phyloP scores from a whole-genome alignment of 164 flowering plant genomes.

The Aristolochia fimbriata region DNA sequence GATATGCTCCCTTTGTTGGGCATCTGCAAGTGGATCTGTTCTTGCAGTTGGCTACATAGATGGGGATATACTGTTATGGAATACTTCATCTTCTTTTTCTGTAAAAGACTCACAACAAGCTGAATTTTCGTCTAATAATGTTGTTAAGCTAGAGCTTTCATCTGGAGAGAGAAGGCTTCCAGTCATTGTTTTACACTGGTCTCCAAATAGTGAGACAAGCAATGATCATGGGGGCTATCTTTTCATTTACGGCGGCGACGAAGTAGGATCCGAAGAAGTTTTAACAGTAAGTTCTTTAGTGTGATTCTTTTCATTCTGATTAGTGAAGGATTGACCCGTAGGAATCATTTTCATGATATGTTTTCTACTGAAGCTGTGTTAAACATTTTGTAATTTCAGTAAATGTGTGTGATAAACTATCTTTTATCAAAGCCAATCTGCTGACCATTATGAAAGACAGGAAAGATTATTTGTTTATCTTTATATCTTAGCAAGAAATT shows the following conservation, averaged over 20 bases:
- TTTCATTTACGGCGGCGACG: conserved; percentile 88
- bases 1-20: conserved; percentile 91
- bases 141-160: conserved; percentile 71
- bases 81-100: conserved; percentile 32
- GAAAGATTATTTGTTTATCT: no score
- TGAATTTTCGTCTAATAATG: conserved; percentile 31
- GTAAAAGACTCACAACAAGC: conserved; percentile 29
- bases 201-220: conserved; percentile 22
- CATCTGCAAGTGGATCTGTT: conserved; percentile 69
- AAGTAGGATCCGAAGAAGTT: conserved; percentile 89
- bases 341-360: no score
- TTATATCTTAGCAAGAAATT: no score
- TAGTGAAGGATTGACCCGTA: no score
- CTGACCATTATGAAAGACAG: no score
- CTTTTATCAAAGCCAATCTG: no score
- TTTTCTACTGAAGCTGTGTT: no score
- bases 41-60: conserved; percentile 86
- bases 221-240: conserved; percentile 47
- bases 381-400: no score
- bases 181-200: conserved; percentile 77
- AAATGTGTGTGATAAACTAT: no score
- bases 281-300: conserved; percentile 46
- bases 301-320: no score
- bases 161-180: conserved; percentile 74
- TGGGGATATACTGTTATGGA: conserved; percentile 90